These are phyloP conservation scores for Macrophomina pseudophaseolina DNA, from an alignment of 2,329 filamentous ascomycete species.

Conservation along the genomic window DNA sequence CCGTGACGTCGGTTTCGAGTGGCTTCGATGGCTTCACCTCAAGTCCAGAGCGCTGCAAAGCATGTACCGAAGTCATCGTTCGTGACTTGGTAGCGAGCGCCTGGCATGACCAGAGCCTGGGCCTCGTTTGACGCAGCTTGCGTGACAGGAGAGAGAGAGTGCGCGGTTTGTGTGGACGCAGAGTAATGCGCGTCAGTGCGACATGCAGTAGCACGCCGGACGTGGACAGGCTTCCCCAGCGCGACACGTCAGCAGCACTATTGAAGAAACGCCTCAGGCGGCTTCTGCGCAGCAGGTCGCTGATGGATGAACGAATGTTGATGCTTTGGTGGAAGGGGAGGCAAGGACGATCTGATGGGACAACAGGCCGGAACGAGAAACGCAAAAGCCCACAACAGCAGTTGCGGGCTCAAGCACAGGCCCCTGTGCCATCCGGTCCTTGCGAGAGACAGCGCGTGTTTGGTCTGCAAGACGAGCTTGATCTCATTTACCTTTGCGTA, in stretches of 20 bases:
- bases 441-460: too few relatives aligned
- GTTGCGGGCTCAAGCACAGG: too few relatives aligned
- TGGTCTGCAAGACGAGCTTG: too few relatives aligned
- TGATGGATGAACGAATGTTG: neutral
- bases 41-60: neutral
- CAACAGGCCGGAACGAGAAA: neutral
- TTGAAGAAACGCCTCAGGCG: neutral
- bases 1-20: neutral
- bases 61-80: conserved; percentile 1
- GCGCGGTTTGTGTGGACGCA: neutral
- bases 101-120: neutral
- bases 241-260: neutral
- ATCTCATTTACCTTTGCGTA: too few relatives aligned
- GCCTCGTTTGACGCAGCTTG: neutral
- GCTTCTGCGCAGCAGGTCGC: neutral
- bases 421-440: too few relatives aligned
- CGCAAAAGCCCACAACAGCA: neutral
- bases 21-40: too few relatives aligned
- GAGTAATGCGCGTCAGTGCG: neutral
- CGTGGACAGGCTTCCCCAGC: neutral
- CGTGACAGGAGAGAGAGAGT: neutral
- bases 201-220: neutral
- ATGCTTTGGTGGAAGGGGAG: neutral
- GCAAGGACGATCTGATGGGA: neutral
- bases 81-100: neutral